Conservation (phyloP, 148 eudicot species). For the Cornus florida region DNA sequence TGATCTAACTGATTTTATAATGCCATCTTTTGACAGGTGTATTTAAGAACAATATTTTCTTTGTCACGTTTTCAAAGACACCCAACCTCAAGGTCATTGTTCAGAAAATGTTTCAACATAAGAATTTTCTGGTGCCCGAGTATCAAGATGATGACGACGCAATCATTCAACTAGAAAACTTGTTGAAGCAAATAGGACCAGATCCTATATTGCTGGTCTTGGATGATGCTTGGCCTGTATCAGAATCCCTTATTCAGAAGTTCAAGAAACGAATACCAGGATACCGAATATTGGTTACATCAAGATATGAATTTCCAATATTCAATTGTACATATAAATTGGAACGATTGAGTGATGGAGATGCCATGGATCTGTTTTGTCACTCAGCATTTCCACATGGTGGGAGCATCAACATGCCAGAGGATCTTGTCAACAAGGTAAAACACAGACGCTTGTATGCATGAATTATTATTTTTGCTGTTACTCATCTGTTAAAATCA, state of each 20-base stretch:
- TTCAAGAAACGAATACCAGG: conserved; percentile 3
- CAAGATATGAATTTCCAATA: not conserved
- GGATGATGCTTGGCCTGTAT: conserved; percentile 16
- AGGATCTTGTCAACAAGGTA: conserved; percentile 13
- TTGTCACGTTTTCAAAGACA: conserved; percentile 14
- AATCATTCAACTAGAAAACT: conserved; percentile 4
- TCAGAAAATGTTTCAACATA: conserved; percentile 6
- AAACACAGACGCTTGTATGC: not conserved
- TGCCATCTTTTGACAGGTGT: not conserved
- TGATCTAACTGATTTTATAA: no score
- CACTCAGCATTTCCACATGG: conserved; percentile 10
- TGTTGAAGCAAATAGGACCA: conserved; percentile 2
- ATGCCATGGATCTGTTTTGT: conserved; percentile 13
- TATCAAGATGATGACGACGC: conserved; percentile 13
- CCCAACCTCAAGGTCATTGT: conserved; percentile 14
- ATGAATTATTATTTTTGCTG: no score
- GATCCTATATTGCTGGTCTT: conserved; percentile 10
- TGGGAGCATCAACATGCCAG: not conserved
- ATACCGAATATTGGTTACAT: conserved; percentile 17
- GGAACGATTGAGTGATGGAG: conserved; percentile 3
- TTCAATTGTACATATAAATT: conserved; percentile 1
- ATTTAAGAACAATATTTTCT: conserved; percentile 21
- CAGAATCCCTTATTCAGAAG: not conserved
- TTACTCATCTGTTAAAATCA: no score
- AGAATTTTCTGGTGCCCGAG: not conserved